Conservation (phyloP, 192 early-diverging fungal species). For the Entophlyctis luteolus region DNA sequence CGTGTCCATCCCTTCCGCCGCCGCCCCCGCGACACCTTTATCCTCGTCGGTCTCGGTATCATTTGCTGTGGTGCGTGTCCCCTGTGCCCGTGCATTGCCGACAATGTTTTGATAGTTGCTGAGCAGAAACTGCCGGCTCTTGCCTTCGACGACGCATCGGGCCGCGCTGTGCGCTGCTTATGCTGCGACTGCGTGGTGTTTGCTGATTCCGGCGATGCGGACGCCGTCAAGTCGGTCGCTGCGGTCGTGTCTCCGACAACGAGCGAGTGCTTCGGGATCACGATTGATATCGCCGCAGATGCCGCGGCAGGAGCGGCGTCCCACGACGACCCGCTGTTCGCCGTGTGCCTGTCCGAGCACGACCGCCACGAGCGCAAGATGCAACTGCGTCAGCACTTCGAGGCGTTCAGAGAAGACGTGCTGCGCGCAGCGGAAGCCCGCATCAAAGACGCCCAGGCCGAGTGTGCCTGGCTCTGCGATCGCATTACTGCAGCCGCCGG, state of each 20-base stretch:
- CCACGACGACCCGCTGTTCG: too few species aligned
- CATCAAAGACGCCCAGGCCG: constrained; percentile 11
- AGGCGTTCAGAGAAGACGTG: background rate
- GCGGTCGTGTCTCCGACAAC: background rate
- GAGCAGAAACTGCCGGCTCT: background rate
- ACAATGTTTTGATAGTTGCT: background rate
- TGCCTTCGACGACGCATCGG: background rate
- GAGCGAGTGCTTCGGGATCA: background rate
- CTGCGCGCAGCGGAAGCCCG: background rate
- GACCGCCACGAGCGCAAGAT: background rate
- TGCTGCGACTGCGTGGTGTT: background rate
- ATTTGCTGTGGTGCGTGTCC: too few species aligned
- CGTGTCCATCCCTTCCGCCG: too few species aligned
- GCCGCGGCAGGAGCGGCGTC: too few species aligned
- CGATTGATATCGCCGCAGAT: background rate
- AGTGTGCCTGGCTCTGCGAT: constrained; percentile 24
- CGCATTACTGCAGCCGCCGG: constrained; percentile 4
- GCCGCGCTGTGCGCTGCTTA: background rate
- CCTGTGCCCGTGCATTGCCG: background rate
- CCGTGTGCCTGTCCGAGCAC: background rate
- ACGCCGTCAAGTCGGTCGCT: background rate
- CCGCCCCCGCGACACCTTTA: background rate
- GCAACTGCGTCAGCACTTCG: background rate
- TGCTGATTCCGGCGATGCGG: background rate
- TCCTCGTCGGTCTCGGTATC: background rate